A percentile compares a stretch with the other conserved stretches of the same genome.
Evolutionary conservation across 768 basidiomycete species (phyloP).

Genomic region (Leccinum boreale): DNA sequence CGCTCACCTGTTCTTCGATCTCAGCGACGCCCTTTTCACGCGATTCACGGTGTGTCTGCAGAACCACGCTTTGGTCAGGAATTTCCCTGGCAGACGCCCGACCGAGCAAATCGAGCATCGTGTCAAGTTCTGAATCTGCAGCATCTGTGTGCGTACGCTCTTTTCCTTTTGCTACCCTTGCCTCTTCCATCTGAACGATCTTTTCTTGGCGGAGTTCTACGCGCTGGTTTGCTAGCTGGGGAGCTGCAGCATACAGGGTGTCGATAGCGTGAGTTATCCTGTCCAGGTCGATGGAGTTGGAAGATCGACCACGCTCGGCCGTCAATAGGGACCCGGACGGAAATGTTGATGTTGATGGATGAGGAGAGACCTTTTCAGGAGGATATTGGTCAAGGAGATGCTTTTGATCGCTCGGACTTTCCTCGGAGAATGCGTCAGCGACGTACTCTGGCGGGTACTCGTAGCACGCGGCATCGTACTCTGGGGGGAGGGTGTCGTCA

Average conservation of each 20-base stretch:
- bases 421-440: constrained; percentile 10
- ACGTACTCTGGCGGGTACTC: constrained; percentile 29
- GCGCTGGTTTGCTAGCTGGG: constrained; percentile 88
- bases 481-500: constrained; percentile 45
- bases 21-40: constrained; percentile 51
- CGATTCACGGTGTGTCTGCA: constrained; percentile 60
- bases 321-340: not conserved
- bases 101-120: constrained; percentile 67
- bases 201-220: constrained; percentile 81
- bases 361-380: constrained; percentile 18
- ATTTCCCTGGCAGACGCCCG: constrained; percentile 68
- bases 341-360: not conserved
- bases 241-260: constrained; percentile 78
- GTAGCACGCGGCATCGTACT: constrained; percentile 42
- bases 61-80: constrained; percentile 63
- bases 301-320: not conserved
- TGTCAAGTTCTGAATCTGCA: constrained; percentile 52
- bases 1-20: constrained; percentile 60
- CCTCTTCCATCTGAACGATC: constrained; percentile 70
- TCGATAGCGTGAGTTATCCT: constrained; percentile 86
- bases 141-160: constrained; percentile 38
- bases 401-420: constrained; percentile 10
- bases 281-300: constrained; percentile 75
- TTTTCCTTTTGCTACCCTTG: constrained; percentile 51
- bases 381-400: constrained; percentile 12